phyloP scores from a whole-genome alignment of 306 rosid species.

The Sophora flavescens region DNA sequence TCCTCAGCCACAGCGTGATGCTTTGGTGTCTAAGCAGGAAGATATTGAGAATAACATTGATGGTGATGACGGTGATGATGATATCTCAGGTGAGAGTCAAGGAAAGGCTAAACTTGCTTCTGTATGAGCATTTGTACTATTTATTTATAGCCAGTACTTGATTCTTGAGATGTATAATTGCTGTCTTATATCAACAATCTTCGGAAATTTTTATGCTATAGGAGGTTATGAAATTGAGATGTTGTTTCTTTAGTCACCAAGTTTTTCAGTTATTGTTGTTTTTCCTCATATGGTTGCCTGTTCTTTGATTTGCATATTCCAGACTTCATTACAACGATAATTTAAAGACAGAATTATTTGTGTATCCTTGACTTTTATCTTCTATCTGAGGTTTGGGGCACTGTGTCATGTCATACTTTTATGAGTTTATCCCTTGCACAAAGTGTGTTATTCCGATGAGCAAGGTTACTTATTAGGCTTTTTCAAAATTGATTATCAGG shows the following conservation, averaged over 20 bases:
- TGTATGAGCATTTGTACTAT: constrained; percentile 56
- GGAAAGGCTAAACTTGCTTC: constrained; percentile 70
- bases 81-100: constrained; percentile 54
- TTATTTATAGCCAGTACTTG: constrained; percentile 40
- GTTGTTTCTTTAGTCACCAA: constrained; percentile 10
- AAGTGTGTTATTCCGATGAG: not conserved
- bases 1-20: constrained; percentile 56
- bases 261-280: constrained; percentile 8
- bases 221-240: constrained; percentile 34
- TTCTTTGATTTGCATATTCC: constrained; percentile 25
- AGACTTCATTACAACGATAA: not conserved
- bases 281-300: constrained; percentile 15
- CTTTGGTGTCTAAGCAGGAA: constrained; percentile 53
- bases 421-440: constrained; percentile 1
- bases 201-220: constrained; percentile 44
- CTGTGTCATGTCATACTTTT: not conserved
- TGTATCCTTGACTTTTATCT: not conserved
- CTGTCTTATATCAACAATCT: constrained; percentile 40
- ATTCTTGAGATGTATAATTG: constrained; percentile 44
- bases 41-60: constrained; percentile 46
- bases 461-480: not conserved
- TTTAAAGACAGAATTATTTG: not conserved
- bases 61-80: constrained; percentile 45
- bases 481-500: not conserved
- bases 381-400: not conserved